These are phyloP conservation scores for Phytopythium chamaehyphon DNA, from an alignment of 352 stramenopile genomes.

Conservation along the genomic window DNA sequence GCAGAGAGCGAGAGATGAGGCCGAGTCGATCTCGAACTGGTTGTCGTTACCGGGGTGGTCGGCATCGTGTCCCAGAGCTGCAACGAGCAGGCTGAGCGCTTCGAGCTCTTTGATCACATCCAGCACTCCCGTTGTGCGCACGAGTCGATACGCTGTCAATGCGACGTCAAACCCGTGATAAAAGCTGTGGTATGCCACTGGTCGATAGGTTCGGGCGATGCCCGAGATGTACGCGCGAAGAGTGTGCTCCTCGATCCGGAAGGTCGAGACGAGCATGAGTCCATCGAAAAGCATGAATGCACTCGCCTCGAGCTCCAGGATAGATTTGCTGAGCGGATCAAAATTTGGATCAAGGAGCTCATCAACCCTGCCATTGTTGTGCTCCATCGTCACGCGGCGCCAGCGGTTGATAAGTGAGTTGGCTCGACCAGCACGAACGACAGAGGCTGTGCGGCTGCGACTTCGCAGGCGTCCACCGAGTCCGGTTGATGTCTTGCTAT, in stretches of 20 bases:
- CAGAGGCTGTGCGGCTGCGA: constrained; percentile 33
- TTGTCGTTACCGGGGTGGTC: constrained; percentile 90
- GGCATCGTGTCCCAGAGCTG: constrained; percentile 79
- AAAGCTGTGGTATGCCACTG: constrained; percentile 84
- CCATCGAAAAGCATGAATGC: constrained; percentile 62
- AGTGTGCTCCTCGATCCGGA: constrained; percentile 46
- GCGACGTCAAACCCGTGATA: constrained; percentile 84
- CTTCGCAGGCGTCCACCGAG: constrained; percentile 10
- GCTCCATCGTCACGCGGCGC: constrained; percentile 47
- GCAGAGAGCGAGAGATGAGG: constrained; percentile 68
- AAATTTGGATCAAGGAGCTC: constrained; percentile 55
- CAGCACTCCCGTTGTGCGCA: constrained; percentile 45
- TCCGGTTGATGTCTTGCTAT: not conserved
- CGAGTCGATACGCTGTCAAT: constrained; percentile 55
- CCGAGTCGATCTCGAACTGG: constrained; percentile 84
- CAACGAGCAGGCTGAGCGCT: constrained; percentile 74
- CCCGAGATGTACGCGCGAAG: constrained; percentile 54
- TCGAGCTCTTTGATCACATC: constrained; percentile 73
- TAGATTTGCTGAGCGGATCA: constrained; percentile 53
- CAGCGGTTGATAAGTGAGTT: constrained; percentile 63
- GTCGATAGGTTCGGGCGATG: constrained; percentile 51
- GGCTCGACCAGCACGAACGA: constrained; percentile 34
- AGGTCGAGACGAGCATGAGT: constrained; percentile 55
- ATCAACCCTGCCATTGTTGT: constrained; percentile 21
- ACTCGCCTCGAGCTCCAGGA: constrained; percentile 52